A percentile compares a stretch with the other conserved stretches of the same genome.
Conservation (phyloP, 2,329 filamentous ascomycete genomes). For the Aspergillus sp. region DNA sequence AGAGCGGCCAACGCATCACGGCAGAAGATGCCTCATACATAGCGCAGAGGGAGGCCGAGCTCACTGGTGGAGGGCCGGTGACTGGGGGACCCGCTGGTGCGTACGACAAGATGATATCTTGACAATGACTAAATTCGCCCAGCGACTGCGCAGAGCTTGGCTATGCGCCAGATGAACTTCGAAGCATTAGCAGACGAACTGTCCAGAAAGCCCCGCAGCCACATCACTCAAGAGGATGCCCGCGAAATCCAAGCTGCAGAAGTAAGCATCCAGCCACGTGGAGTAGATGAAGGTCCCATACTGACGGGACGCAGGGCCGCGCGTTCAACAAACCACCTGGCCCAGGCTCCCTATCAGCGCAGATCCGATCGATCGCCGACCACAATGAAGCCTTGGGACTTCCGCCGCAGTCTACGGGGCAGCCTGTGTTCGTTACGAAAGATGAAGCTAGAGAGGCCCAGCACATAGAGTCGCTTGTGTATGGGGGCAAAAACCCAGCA, state of each 20-base stretch:
- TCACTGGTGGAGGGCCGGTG: constrained; percentile 20
- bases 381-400: constrained; percentile 29
- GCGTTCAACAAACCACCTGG: constrained; percentile 32
- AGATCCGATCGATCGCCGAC: constrained; percentile 32
- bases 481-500: no score
- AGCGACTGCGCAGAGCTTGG: constrained; percentile 34
- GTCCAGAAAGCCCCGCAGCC: constrained; percentile 28
- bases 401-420: constrained; percentile 18
- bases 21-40: constrained; percentile 31
- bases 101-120: no score
- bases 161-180: constrained; percentile 33
- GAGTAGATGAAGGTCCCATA: neutral
- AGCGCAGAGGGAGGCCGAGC: constrained; percentile 29
- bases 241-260: constrained; percentile 29
- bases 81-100: no score
- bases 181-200: constrained; percentile 31
- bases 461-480: constrained; percentile 4
- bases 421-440: constrained; percentile 29
- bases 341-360: constrained; percentile 28
- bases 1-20: constrained; percentile 31
- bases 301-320: constrained; percentile 23
- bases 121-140: no score
- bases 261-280: constrained; percentile 14
- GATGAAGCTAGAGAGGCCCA: constrained; percentile 32
- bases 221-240: constrained; percentile 33